A percentile compares a stretch with the other conserved stretches of the same genome.
phyloP scores from a whole-genome alignment of 2,329 filamentous ascomycete species.

The Xylariales sp. region DNA sequence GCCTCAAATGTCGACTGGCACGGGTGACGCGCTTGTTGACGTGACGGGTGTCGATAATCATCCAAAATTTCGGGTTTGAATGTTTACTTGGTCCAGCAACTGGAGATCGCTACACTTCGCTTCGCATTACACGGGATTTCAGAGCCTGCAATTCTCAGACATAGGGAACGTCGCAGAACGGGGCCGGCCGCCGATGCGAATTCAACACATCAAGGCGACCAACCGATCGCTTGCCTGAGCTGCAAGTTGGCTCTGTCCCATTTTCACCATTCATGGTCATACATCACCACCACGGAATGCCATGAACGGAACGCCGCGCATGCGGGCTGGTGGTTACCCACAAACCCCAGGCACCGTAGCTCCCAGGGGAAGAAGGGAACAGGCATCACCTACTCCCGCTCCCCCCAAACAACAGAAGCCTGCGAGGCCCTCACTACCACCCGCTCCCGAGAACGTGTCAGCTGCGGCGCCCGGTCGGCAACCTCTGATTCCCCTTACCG shows the following conservation, averaged over 20 bases:
- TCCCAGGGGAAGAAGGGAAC: constrained; percentile 27
- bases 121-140: too few relatives aligned
- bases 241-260: too few relatives aligned
- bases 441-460: constrained; percentile 39
- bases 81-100: constrained; percentile 2
- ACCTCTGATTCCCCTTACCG: constrained; percentile 73
- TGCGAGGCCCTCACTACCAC: constrained; percentile 32
- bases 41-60: background rate
- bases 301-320: constrained; percentile 79
- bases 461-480: constrained; percentile 25
- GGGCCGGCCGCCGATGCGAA: too few relatives aligned
- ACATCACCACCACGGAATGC: constrained; percentile 47
- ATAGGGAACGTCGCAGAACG: too few relatives aligned
- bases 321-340: constrained; percentile 78
- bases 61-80: constrained; percentile 4
- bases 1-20: background rate
- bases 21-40: constrained; percentile 5
- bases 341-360: constrained; percentile 59
- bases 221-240: too few relatives aligned
- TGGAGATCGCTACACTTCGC: too few relatives aligned
- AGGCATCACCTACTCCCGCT: constrained; percentile 22
- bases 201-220: too few relatives aligned
- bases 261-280: constrained; percentile 19
- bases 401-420: constrained; percentile 9
- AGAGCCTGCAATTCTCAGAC: too few relatives aligned